phyloP scores from a whole-genome alignment of 2,329 filamentous ascomycete genomes.

The Fusarium sterilihyphosum region DNA sequence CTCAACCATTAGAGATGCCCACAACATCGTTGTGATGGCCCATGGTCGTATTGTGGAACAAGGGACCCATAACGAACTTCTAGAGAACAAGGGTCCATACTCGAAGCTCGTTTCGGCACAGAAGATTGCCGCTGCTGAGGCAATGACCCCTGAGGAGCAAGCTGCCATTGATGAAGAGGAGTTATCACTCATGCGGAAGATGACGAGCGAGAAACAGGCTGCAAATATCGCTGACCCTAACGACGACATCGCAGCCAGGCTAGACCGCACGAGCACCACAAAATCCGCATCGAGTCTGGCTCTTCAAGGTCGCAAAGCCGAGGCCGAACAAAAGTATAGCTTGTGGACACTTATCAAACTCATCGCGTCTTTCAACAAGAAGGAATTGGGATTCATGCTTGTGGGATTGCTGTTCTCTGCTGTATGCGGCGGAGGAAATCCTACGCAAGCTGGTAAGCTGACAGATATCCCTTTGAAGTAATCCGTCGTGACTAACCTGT shows the following conservation, averaged over 20 bases:
- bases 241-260: slow-evolving; percentile 67
- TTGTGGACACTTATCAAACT: slow-evolving; percentile 82
- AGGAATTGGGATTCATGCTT: slow-evolving; percentile 77
- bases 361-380: slow-evolving; percentile 80
- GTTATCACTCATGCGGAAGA: slow-evolving; percentile 60
- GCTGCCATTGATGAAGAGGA: slow-evolving; percentile 61
- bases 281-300: slow-evolving; percentile 76
- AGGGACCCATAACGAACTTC: slow-evolving; percentile 83
- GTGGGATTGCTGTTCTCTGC: slow-evolving; percentile 77
- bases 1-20: slow-evolving; percentile 91
- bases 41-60: slow-evolving; percentile 90
- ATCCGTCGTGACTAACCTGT: slow-evolving; percentile 38
- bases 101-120: slow-evolving; percentile 89
- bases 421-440: slow-evolving; percentile 84
- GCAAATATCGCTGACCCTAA: slow-evolving; percentile 65
- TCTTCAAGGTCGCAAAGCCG: slow-evolving; percentile 64
- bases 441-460: slow-evolving; percentile 56
- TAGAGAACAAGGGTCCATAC: slow-evolving; percentile 78
- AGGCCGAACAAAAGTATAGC: slow-evolving; percentile 68
- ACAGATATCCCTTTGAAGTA: not conserved
- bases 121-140: slow-evolving; percentile 74
- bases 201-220: slow-evolving; percentile 53
- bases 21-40: slow-evolving; percentile 96
- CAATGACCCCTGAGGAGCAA: slow-evolving; percentile 62
- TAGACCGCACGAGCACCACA: slow-evolving; percentile 64